Evolutionary conservation across 2,329 filamentous ascomycete species (phyloP).

Genomic region (Rosellinia necatrix): DNA sequence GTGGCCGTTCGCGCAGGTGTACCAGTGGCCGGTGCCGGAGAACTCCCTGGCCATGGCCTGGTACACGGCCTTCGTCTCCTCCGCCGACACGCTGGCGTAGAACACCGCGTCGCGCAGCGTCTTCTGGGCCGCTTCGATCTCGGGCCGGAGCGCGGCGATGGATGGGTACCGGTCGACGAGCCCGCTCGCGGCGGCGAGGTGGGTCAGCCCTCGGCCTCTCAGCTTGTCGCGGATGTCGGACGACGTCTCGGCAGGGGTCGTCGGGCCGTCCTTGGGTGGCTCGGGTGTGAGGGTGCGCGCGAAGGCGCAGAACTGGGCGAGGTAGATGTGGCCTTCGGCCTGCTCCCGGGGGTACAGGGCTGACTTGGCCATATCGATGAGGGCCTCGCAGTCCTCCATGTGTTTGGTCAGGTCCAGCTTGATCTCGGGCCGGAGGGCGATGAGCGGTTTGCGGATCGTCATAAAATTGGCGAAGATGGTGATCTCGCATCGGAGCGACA

Average conservation of each 20-base stretch:
- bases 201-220: conserved; percentile 20
- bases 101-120: conserved; percentile 54
- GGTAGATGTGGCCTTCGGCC: conserved; percentile 56
- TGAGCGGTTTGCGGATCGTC: conserved; percentile 20
- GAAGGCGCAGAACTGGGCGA: conserved; percentile 53
- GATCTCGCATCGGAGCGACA: conserved; percentile 56
- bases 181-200: conserved; percentile 22
- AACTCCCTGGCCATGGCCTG: conserved; percentile 57
- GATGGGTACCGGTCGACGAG: conserved; percentile 18
- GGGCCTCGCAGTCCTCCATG: conserved; percentile 44
- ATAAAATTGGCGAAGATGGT: conserved; percentile 50
- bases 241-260: neutral
- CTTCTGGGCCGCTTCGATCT: conserved; percentile 51
- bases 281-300: conserved; percentile 37
- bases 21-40: conserved; percentile 64
- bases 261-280: neutral
- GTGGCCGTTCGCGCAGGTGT: conserved; percentile 60
- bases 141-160: conserved; percentile 40
- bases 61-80: conserved; percentile 57
- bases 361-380: conserved; percentile 46
- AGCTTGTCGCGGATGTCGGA: conserved; percentile 4
- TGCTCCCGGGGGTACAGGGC: conserved; percentile 48
- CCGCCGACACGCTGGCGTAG: conserved; percentile 52
- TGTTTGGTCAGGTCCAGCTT: conserved; percentile 39
- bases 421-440: conserved; percentile 15